Evolutionary conservation across 2,329 filamentous ascomycete genomes (phyloP).

Genomic region (Pseudogymnoascus sp.): DNA sequence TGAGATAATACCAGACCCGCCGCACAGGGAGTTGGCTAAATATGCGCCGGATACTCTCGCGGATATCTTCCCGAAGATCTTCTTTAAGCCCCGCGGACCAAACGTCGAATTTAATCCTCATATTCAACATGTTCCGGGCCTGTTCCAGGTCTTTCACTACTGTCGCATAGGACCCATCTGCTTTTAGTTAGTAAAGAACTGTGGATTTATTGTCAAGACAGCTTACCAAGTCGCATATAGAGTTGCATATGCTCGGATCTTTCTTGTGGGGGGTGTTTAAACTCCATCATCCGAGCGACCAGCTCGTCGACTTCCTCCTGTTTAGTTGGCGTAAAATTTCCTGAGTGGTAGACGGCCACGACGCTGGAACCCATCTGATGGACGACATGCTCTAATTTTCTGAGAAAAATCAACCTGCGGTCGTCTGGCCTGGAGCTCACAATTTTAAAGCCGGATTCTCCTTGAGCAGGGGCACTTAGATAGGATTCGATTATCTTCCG

Average conservation of each 20-base stretch:
- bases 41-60: conserved; percentile 19
- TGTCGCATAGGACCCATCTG: conserved; percentile 21
- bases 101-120: conserved; percentile 27
- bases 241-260: background rate
- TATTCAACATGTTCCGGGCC: conserved; percentile 12
- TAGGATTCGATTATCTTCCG: background rate
- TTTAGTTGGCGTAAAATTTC: background rate
- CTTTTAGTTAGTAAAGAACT: background rate
- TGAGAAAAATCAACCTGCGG: background rate
- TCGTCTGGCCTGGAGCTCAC: background rate
- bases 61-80: conserved; percentile 20
- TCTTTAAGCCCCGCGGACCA: conserved; percentile 26
- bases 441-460: background rate
- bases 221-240: background rate
- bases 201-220: background rate
- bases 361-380: background rate
- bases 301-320: background rate
- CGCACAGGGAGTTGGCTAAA: conserved; percentile 23
- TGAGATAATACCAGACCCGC: conserved; percentile 22
- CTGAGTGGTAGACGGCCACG: background rate
- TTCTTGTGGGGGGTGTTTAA: background rate
- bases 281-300: background rate
- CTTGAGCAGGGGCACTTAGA: background rate
- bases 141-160: conserved; percentile 22
- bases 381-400: background rate